Base-by-base conservation (phyloP, 1,284 basidiomycete genomes). In the Abortiporus biennis region DNA sequence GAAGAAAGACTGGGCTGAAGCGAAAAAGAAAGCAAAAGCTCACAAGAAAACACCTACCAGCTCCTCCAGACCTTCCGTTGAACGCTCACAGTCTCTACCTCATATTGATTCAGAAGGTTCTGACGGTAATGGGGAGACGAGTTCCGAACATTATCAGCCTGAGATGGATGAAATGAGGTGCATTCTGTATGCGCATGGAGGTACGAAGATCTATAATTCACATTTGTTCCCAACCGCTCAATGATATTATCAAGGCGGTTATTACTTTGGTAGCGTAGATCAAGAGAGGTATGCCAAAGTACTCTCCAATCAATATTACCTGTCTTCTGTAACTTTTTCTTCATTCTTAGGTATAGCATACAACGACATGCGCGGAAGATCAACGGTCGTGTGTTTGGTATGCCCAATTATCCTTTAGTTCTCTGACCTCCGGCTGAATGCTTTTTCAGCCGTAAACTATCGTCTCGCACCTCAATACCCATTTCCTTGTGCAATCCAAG, bases 401-500 rank as follows among this genome's bases (percentile, higher is more conserved):
- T 47, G 71, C 61, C 35, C n/a, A n/a, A n/a, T 30, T 39, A 25
- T 25, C 20, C n/a, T 20, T 22, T 27, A 38, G 9, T 34, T 37
- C 36, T 39, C 31, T 36, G 48, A 39, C 46, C 17, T 27, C 27
- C 41, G 23, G n/a, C 27, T 29, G 27, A 8, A 29, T 29, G 8
- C n/a, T 29, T 8, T 34, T 57, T 29, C 49, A 81, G 91, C 92
- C 30, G 78, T 95, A 48, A 91, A 92, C 55, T 96, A 96, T 59
- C 77, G 92, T 31, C 78, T 93, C 31, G 82, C 93, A 9, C 93
- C 93, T 0, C 92, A 96, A 63, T 96, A 94, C 52, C 95, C 95
- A 0, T 99, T 97, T 64, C 95, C 95, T 0, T 98, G 95, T 54
- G 92, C 87, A 0, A 66, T 98, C 12, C 91, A 95, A 56, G 93